Evolutionary conservation across 306 rosid species (phyloP).

Genomic region (Fragaria iinumae): DNA sequence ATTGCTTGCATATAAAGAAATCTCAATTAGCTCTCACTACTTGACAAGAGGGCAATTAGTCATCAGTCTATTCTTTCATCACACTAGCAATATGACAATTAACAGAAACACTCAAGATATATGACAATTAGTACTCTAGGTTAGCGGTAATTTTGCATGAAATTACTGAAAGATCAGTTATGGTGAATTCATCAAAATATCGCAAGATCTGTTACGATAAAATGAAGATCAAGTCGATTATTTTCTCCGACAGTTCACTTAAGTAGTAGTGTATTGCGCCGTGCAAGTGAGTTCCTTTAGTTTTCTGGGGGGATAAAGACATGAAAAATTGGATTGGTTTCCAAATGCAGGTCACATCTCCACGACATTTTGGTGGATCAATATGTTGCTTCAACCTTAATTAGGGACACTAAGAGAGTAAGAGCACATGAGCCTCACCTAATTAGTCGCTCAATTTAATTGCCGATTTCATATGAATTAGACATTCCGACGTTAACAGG

Average conservation of each 20-base stretch:
- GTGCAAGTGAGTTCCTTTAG: background rate
- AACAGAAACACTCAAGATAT: too few relatives aligned
- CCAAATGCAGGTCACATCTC: background rate
- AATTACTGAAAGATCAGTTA: too few relatives aligned
- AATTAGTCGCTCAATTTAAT: slow-evolving; percentile 12
- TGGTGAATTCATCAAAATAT: too few relatives aligned
- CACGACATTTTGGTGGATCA: background rate
- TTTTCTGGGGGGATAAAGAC: background rate
- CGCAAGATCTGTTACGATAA: too few relatives aligned
- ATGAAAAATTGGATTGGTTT: background rate
- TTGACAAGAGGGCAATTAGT: background rate
- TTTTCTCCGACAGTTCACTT: too few relatives aligned
- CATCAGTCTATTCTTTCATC: too few relatives aligned
- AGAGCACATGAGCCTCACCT: slow-evolving; percentile 6
- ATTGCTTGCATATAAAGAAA: background rate
- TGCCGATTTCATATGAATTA: background rate
- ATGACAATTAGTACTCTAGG: too few relatives aligned
- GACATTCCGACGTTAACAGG: background rate
- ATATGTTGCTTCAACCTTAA: background rate
- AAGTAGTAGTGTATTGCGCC: background rate
- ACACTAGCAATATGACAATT: too few relatives aligned
- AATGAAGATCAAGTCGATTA: too few relatives aligned
- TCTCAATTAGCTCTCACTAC: background rate
- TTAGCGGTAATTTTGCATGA: too few relatives aligned
- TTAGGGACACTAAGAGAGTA: background rate